Base-by-base conservation (phyloP, 148 eudicot genomes). In the Arbutus unedo region DNA sequence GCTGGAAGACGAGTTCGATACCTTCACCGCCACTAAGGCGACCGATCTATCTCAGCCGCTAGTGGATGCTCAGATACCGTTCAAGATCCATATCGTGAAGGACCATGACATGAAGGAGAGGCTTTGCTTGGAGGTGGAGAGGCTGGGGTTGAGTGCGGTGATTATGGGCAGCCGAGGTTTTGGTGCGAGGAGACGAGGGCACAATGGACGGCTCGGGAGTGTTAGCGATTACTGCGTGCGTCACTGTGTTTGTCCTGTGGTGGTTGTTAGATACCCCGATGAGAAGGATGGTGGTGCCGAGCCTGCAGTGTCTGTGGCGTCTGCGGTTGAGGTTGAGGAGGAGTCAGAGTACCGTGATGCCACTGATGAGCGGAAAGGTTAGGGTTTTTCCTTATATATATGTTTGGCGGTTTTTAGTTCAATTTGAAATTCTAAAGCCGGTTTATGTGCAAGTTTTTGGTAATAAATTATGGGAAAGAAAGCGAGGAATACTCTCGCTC, bases 121-220 rank as follows among this genome's bases (percentile, higher is more conserved):
- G 86, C 84, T 93, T 41, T 93, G 98, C 60, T 83, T 94, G 88
- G 98, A 94, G 83, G 96, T 94, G 16, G 98, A 94, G 92, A 89
- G 98, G 92, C 75, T 91, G 55, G 98, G 98, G 2, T 87, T 94
- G 72, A 90, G 91, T 79, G 93, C 96, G 23, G 91, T 94, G 71
- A 93, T 94, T 10, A 93, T 94, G 98, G 98, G 98, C 59, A 94
- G 98, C 86, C 85, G 98, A n/a, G 98, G 98, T 13, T 91, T 94
- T 83, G 98, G 98, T 56, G 98, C 98, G 6, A 84, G 91, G 6
- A 93, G 84, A 87, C 83, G 87, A 44, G 92, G 88, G 81, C 85
- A 86, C 76, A 88, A 85, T 74, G 95, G 92, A 41, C 84, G 98
- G 90, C 90, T 94, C 54, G 98, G 98, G 77, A 94, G 98, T 84